Evolutionary conservation across 2,329 filamentous ascomycete genomes (phyloP), one percentile per base, ranked within the genome.

Genomic region (Fusarium torreyae): DNA sequence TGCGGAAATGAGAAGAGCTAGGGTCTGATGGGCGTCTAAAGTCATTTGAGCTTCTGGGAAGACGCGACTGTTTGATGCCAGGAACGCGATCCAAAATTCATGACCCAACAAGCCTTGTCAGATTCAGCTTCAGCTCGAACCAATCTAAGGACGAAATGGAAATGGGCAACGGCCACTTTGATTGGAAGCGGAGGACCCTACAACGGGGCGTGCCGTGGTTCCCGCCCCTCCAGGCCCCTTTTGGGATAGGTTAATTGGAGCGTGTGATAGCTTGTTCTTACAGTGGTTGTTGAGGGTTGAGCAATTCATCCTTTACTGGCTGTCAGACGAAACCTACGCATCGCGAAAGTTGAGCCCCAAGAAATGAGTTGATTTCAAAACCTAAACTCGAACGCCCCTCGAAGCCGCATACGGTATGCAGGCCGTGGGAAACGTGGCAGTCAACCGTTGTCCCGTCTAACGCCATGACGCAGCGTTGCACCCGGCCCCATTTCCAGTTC

Each of bases 131-230:
- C 44, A 63, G 62, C 57, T 67, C 15, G 20, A 38, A 51, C 22
- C 42, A 31, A 43, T 17, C 42, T 20, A 59, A 39, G 62, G 53
- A 57, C 40, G 46, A 49, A 31, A 45, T 36, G 28, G 45, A 50
- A 39, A 45, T 53, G 49, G 38, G 20, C 36, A 68, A 50, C 28
- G 43, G 44, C 53, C 39, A 38, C 55, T 44, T 38, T 70, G 68
- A 74, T 71, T 74, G 68, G 68, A 52, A 28, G 34, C 18, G 33
- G 34, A 49, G 28, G 36, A 45, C 38, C 50, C 34, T 24, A 40
- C 34, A 51, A 57, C 59, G 65, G 62, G 59, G 71, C 71, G 71
- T 70, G 62, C 71, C 71, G 70, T 73, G 68, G 68, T 53, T 74
- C 71, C 71, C 71, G 71, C 48, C 67, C 59, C 57, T 69, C 66